Evolutionary conservation across 2,329 filamentous ascomycete genomes (phyloP).

Genomic region (Botrytis deweyae): DNA sequence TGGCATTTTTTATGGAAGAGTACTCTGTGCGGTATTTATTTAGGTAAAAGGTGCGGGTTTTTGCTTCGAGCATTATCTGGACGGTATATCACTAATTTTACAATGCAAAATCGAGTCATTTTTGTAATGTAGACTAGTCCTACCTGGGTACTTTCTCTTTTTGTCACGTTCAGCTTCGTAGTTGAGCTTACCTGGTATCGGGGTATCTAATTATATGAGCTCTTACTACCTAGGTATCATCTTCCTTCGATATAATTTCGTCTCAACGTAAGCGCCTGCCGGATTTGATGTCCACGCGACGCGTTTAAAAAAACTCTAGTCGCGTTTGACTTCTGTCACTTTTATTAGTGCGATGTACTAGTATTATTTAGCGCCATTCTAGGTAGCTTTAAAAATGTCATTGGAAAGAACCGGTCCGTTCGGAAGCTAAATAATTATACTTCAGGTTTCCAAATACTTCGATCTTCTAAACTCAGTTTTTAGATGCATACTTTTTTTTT

Average conservation of each 20-base stretch:
- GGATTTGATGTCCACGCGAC: not conserved
- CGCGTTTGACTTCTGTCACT: not conserved
- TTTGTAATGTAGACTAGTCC: not conserved
- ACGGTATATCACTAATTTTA: rapidly evolving
- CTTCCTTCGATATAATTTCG: rapidly evolving
- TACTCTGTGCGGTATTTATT: rapidly evolving
- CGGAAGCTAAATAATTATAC: not conserved
- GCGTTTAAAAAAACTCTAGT: not conserved
- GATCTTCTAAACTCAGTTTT: not conserved
- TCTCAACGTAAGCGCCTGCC: not conserved
- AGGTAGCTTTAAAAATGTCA: rapidly evolving
- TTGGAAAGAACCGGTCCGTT: not conserved
- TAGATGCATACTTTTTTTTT: not conserved
- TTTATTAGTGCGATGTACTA: not conserved
- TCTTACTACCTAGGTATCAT: not conserved
- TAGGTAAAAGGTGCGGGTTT: rapidly evolving
- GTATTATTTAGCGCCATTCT: not conserved
- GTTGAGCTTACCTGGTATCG: not conserved
- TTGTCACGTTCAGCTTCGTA: not conserved
- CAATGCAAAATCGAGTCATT: not conserved
- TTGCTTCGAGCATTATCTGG: rapidly evolving
- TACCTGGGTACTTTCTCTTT: not conserved
- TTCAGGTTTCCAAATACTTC: not conserved
- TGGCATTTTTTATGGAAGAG: not conserved
- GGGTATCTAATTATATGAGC: not conserved